Percentiles rank a stretch among this genome's conserved stretches.
phyloP scores from a whole-genome alignment of 768 basidiomycete genomes.

The Tulasnella sp. region DNA sequence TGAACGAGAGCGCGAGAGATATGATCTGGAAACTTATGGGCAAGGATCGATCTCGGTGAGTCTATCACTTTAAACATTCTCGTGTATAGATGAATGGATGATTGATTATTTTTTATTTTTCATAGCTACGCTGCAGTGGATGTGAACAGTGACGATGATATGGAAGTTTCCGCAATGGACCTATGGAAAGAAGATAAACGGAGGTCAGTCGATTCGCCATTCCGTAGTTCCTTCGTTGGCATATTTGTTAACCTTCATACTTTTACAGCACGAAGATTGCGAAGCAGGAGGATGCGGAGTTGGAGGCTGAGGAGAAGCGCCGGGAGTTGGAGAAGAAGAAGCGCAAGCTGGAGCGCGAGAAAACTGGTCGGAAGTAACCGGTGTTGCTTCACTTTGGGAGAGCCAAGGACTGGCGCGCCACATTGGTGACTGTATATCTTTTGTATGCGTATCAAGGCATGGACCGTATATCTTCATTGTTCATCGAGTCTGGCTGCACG shows the following conservation, averaged over 20 bases:
- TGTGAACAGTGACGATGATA: slow-evolving; percentile 19
- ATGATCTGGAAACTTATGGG: slow-evolving; percentile 15
- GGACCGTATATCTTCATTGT: neutral
- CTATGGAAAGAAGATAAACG: slow-evolving; percentile 16
- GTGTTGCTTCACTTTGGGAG: neutral
- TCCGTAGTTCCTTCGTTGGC: neutral
- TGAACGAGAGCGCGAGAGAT: slow-evolving; percentile 4
- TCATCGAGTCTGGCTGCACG: neutral
- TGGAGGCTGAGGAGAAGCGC: slow-evolving; percentile 18
- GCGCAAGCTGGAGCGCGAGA: slow-evolving; percentile 5
- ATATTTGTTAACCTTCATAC: neutral
- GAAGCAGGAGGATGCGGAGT: slow-evolving; percentile 15
- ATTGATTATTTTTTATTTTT: neutral
- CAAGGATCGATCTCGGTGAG: slow-evolving; percentile 9
- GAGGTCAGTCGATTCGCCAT: slow-evolving; percentile 13
- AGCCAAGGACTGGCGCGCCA: neutral
- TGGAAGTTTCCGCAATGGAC: slow-evolving; percentile 17
- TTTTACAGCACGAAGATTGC: slow-evolving; percentile 15
- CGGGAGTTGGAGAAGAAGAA: slow-evolving; percentile 18
- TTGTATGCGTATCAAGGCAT: neutral
- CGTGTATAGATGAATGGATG: neutral
- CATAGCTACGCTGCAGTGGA: slow-evolving; percentile 5
- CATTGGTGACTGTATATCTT: neutral
- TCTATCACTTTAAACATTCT: neutral
- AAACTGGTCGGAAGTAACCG: slow-evolving; percentile 2